Evolutionary conservation across 1,284 basidiomycete species (phyloP).

Genomic region (Thecaphora thlaspeos): DNA sequence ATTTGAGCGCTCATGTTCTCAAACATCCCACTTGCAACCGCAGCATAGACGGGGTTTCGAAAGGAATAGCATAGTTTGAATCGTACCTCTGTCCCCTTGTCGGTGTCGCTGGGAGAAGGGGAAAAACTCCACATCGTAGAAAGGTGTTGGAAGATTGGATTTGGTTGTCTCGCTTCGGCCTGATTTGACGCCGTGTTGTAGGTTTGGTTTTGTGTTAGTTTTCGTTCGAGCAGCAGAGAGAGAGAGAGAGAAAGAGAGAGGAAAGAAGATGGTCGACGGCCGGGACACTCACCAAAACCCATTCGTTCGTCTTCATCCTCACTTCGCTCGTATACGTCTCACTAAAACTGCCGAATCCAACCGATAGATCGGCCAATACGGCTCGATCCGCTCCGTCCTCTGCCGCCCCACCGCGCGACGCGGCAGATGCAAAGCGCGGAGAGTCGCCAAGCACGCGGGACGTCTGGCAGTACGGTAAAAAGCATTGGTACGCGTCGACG

Average conservation of each 20-base stretch:
- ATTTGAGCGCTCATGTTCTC: slow-evolving; percentile 81
- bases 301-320: slow-evolving; percentile 71
- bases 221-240: no score
- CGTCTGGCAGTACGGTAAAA: slow-evolving; percentile 83
- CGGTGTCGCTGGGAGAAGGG: not conserved
- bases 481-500: slow-evolving; percentile 78
- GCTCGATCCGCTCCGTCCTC: slow-evolving; percentile 1
- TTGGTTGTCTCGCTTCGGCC: slow-evolving; percentile 31
- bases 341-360: slow-evolving; percentile 81
- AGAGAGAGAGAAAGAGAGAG: no score
- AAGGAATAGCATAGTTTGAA: slow-evolving; percentile 74
- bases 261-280: not conserved
- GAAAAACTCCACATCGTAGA: slow-evolving; percentile 67
- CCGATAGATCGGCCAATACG: slow-evolving; percentile 73
- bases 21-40: slow-evolving; percentile 78
- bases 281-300: slow-evolving; percentile 69
- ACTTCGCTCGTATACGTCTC: slow-evolving; percentile 87
- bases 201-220: no score
- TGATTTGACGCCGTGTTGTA: no score
- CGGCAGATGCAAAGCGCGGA: not conserved
- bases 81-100: slow-evolving; percentile 23
- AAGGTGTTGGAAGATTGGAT: slow-evolving; percentile 80
- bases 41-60: slow-evolving; percentile 78
- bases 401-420: not conserved
- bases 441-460: slow-evolving; percentile 67